phyloP scores from a whole-genome alignment of 1,284 basidiomycete species.

The Leccinum laetum region DNA sequence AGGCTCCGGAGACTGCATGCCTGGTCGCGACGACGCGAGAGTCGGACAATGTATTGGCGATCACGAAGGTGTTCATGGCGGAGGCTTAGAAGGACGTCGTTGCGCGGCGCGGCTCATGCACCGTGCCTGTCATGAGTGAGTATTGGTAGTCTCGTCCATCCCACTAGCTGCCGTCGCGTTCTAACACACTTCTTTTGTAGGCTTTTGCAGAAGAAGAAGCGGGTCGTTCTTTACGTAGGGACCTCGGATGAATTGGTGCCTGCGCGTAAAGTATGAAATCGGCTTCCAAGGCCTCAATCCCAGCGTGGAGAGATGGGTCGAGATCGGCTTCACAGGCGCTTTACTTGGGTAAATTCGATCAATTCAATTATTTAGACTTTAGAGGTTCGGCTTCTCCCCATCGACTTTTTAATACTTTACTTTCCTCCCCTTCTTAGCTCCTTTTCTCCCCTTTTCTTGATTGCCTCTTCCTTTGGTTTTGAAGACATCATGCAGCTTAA shows the following conservation, averaged over 20 bases:
- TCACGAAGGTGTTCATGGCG: conserved; percentile 54
- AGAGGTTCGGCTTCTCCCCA: not conserved
- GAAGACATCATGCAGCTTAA: conserved; percentile 12
- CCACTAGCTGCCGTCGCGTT: not conserved
- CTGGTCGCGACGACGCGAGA: conserved; percentile 57
- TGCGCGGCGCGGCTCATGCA: conserved; percentile 47
- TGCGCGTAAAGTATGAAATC: conserved; percentile 22
- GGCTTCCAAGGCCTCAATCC: conserved; percentile 25
- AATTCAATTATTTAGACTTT: not conserved
- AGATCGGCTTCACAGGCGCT: conserved; percentile 20
- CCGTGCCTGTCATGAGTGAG: conserved; percentile 42
- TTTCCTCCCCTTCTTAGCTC: not conserved
- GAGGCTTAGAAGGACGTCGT: conserved; percentile 36
- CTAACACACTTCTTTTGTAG: not conserved
- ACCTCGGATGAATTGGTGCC: conserved; percentile 23
- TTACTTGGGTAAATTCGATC: conserved; percentile 12
- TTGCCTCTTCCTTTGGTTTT: not conserved
- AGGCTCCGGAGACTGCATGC: conserved; percentile 51
- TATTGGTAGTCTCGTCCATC: not conserved
- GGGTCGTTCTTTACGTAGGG: conserved; percentile 52
- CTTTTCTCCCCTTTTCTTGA: not conserved
- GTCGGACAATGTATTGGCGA: conserved; percentile 40
- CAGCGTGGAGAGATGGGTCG: conserved; percentile 25
- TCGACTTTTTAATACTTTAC: not conserved
- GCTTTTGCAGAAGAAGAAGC: conserved; percentile 37